Evolutionary conservation across 2,329 filamentous ascomycete genomes (phyloP), one percentile per base, ranked within the genome.

Genomic region (Colletotrichum sojae): DNA sequence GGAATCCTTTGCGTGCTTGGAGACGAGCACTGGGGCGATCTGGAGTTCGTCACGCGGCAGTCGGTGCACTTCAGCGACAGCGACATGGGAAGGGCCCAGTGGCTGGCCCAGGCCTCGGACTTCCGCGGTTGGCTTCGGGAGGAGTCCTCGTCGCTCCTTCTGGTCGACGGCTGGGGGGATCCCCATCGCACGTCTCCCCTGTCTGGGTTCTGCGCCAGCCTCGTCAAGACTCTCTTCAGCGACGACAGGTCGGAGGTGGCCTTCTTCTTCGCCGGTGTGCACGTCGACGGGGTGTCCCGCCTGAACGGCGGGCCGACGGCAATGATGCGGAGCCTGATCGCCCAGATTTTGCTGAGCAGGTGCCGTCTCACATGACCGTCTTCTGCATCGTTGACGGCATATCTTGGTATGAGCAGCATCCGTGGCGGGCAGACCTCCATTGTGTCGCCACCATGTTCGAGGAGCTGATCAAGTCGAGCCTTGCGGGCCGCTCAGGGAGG

Each of bases 381-480:
- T 57, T 57, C 55, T 57, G 55, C 55, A 18, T 57, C 16, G 22
- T 57, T 8, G 55, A 57, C 31, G 55, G 40, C 22, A n/a, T 57
- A 13, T 57, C 55, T 12, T 48, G 55, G 55, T 57, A 46, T 16
- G 55, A 57, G 39, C 55, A 46, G 40, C 36, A 13, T 9, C 39
- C 55, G 40, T 57, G 55, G 55, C 20, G n/a, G 55, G 20, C 20
- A 9, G 55, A 57, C 16, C 39, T 48, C 15, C 13, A 46, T 18
- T 31, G 46, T 13, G 40, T 46, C 20, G 55, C 40, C 12, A 46
- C 13, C 6, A n/a, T 31, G 10, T 46, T 57, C 40, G 55, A 57
- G 40, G 8, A 46, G n/a, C 40, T 57, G 22, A 40, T 40, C 5
- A n/a, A 31, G 40, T 27, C 18, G 55, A 16, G 18, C 22, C 12